These are phyloP conservation scores for Gliomastix tumulicola DNA, from an alignment of 2,329 filamentous ascomycete species.

Conservation along the genomic window DNA sequence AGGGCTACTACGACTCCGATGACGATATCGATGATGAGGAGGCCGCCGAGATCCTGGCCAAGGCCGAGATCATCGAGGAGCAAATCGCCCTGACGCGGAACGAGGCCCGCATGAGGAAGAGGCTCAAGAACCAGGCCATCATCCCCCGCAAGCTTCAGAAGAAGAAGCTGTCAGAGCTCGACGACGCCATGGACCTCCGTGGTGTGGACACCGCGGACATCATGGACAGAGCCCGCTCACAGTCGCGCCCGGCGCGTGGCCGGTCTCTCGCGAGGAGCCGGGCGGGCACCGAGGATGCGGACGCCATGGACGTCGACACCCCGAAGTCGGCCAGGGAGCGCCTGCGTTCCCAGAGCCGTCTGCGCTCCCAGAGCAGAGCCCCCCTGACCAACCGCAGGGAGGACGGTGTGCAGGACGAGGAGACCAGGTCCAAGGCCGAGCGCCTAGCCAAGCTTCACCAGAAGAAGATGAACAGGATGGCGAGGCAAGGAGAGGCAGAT, in stretches of 20 bases:
- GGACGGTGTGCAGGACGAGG: conserved; percentile 68
- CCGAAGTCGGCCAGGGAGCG: conserved; percentile 53
- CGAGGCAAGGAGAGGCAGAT: conserved; percentile 93
- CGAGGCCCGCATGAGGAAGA: conserved; percentile 91
- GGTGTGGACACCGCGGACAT: conserved; percentile 78
- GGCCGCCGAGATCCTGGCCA: conserved; percentile 79
- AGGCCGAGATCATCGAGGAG: conserved; percentile 92
- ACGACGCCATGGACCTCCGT: conserved; percentile 75
- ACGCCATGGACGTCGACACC: conserved; percentile 71
- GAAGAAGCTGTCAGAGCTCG: conserved; percentile 81
- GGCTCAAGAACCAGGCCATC: conserved; percentile 91
- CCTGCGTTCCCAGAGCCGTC: conserved; percentile 61
- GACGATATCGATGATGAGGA: conserved; percentile 78
- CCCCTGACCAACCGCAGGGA: conserved; percentile 59
- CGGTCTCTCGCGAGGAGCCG: conserved; percentile 61
- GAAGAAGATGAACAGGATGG: conserved; percentile 98
- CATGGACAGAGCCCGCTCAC: conserved; percentile 62
- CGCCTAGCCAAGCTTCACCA: conserved; percentile 82
- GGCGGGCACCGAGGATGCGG: conserved; percentile 54
- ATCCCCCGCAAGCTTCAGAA: conserved; percentile 79
- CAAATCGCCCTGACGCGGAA: conserved; percentile 90
- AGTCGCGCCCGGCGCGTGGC: conserved; percentile 60
- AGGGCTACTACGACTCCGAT: conserved; percentile 90
- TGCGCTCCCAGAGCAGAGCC: conserved; percentile 64
- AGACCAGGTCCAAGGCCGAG: conserved; percentile 70